These are phyloP conservation scores for Planoprotostelium fungivorum DNA, from an alignment of 78 protist genomes.

Conservation along the genomic window DNA sequence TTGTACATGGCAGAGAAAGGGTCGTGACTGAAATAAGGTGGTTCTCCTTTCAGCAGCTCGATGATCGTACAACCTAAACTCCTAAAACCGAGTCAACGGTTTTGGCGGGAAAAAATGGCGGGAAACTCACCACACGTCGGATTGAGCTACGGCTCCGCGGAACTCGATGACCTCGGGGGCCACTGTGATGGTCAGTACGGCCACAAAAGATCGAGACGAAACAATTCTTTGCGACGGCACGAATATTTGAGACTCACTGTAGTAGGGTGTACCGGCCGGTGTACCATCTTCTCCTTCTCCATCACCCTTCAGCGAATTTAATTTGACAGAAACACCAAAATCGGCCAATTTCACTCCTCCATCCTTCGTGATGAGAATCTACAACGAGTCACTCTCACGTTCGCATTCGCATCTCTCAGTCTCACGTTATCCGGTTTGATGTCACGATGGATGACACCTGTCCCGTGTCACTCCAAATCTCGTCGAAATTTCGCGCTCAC, in stretches of 20 bases:
- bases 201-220: neutral
- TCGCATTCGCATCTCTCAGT: conserved; percentile 62
- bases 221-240: too few species aligned
- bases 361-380: conserved; percentile 57
- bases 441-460: conserved; percentile 75
- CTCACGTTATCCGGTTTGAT: conserved; percentile 76
- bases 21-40: conserved; percentile 94
- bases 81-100: conserved; percentile 81
- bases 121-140: conserved; percentile 79
- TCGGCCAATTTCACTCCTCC: conserved; percentile 80
- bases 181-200: conserved; percentile 9
- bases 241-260: neutral
- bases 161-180: conserved; percentile 91
- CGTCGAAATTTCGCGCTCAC: neutral
- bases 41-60: conserved; percentile 93
- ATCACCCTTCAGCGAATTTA: conserved; percentile 3
- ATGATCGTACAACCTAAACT: conserved; percentile 94
- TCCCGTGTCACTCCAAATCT: neutral
- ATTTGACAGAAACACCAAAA: conserved; percentile 91
- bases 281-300: conserved; percentile 49
- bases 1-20: conserved; percentile 94
- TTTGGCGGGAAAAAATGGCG: too few species aligned
- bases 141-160: conserved; percentile 33
- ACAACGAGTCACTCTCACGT: conserved; percentile 50
- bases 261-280: conserved; percentile 85